Conservation (phyloP, 2,329 filamentous ascomycete genomes). For the Epichloe brachyelytri region DNA sequence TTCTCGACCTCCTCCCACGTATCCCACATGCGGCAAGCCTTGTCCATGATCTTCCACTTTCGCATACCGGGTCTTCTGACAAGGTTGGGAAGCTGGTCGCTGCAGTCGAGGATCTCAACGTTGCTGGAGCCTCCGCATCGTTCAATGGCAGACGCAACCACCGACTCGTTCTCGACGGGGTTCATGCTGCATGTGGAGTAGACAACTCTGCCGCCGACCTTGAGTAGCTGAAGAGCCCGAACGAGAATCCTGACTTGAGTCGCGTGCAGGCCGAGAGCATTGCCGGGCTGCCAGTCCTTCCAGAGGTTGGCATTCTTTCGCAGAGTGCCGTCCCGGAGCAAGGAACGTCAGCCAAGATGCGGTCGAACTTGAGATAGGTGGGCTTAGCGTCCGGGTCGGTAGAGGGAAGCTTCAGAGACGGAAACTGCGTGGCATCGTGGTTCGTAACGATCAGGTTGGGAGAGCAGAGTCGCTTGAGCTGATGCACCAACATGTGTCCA, state of each 20-base stretch:
- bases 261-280: slow-evolving; percentile 72
- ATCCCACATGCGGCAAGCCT: slow-evolving; percentile 63
- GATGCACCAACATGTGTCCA: slow-evolving; percentile 92
- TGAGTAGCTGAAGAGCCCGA: slow-evolving; percentile 87
- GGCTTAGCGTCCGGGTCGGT: slow-evolving; percentile 40
- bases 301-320: slow-evolving; percentile 90
- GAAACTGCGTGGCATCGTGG: slow-evolving; percentile 92
- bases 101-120: slow-evolving; percentile 76
- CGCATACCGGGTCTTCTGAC: slow-evolving; percentile 66
- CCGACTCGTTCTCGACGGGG: slow-evolving; percentile 91
- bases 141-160: slow-evolving; percentile 77
- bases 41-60: slow-evolving; percentile 86
- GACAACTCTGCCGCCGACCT: slow-evolving; percentile 84
- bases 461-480: slow-evolving; percentile 92
- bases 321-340: slow-evolving; percentile 92
- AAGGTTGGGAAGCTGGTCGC: slow-evolving; percentile 60
- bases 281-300: slow-evolving; percentile 87
- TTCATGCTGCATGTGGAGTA: slow-evolving; percentile 99
- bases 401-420: slow-evolving; percentile 71
- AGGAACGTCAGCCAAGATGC: slow-evolving; percentile 90
- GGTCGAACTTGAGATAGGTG: slow-evolving; percentile 88
- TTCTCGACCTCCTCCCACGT: slow-evolving; percentile 73
- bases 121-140: slow-evolving; percentile 74
- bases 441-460: slow-evolving; percentile 96
- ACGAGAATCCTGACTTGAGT: slow-evolving; percentile 86